These are phyloP conservation scores for Elsinoe fawcettii DNA, from an alignment of 2,329 filamentous ascomycete species.

Conservation along the genomic window DNA sequence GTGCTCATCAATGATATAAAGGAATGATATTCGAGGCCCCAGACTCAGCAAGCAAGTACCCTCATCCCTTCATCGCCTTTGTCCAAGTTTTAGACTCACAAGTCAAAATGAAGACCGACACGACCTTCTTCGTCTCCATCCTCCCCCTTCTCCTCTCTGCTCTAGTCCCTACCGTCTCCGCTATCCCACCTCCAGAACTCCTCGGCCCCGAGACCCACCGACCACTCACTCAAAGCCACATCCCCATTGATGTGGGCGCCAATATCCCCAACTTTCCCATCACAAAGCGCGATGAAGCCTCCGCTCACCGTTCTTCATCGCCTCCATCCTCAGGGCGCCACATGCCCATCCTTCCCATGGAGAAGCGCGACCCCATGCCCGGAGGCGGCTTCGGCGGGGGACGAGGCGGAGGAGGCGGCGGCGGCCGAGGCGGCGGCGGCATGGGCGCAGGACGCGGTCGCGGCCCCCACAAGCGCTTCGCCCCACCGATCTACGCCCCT, in stretches of 20 bases:
- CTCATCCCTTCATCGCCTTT: neutral
- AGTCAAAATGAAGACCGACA: neutral
- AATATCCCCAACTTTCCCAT: neutral
- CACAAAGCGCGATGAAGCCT: too few relatives aligned
- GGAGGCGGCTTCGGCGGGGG: neutral
- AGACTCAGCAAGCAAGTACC: neutral
- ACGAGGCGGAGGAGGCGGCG: neutral
- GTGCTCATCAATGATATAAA: too few relatives aligned
- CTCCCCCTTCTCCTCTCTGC: constrained; percentile 3
- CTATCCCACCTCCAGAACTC: too few relatives aligned
- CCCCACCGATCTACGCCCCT: too few relatives aligned
- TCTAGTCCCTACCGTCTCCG: neutral
- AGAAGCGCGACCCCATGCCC: neutral
- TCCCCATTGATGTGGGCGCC: neutral
- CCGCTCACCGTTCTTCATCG: too few relatives aligned
- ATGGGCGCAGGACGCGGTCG: neutral
- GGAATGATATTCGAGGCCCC: neutral
- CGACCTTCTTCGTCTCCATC: constrained; percentile 1
- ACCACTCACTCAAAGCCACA: neutral
- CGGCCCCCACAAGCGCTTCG: neutral
- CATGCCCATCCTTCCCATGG: too few relatives aligned
- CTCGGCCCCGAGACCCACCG: neutral
- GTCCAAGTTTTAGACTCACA: neutral
- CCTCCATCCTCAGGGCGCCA: too few relatives aligned
- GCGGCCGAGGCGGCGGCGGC: neutral